Conservation (phyloP, 108 stramenopile genomes). For the Pelagomonas calceolata region DNA sequence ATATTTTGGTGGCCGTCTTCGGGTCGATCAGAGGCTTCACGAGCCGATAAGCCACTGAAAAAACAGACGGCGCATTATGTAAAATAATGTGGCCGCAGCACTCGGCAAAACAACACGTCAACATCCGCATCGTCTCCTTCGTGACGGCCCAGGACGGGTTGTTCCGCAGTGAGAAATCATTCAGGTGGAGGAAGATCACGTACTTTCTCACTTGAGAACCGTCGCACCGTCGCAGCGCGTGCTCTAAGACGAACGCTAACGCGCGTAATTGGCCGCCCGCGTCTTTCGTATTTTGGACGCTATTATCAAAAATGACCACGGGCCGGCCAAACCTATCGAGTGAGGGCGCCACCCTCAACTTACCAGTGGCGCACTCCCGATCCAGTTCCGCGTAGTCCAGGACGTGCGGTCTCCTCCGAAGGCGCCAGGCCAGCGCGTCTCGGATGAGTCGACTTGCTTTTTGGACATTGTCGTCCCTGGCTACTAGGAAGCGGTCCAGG, state of each 20-base stretch:
- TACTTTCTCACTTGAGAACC: conserved; percentile 6
- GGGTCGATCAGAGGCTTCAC: conserved; percentile 18
- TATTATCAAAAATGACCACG: conserved; percentile 19
- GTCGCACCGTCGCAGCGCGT: conserved; percentile 1
- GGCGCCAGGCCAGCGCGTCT: neutral
- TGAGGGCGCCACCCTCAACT: conserved; percentile 3
- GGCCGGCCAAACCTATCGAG: conserved; percentile 11
- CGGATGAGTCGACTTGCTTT: neutral
- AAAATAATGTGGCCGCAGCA: conserved; percentile 12
- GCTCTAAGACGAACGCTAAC: conserved; percentile 13
- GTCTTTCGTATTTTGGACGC: conserved; percentile 16
- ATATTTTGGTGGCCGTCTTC: conserved; percentile 14
- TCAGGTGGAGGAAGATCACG: conserved; percentile 13
- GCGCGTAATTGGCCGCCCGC: conserved; percentile 9
- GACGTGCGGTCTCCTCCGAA: neutral
- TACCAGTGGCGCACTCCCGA: conserved; percentile 8
- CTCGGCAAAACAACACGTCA: conserved; percentile 7
- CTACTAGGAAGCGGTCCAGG: neutral
- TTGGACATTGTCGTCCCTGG: neutral
- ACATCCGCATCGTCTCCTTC: conserved; percentile 4
- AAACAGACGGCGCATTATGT: conserved; percentile 9
- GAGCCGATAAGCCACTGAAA: neutral
- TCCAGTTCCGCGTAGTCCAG: neutral
- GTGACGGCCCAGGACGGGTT: conserved; percentile 12
- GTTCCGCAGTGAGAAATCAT: conserved; percentile 14